phyloP scores from a whole-genome alignment of 306 rosid species.

The Cucumis hystrix region DNA sequence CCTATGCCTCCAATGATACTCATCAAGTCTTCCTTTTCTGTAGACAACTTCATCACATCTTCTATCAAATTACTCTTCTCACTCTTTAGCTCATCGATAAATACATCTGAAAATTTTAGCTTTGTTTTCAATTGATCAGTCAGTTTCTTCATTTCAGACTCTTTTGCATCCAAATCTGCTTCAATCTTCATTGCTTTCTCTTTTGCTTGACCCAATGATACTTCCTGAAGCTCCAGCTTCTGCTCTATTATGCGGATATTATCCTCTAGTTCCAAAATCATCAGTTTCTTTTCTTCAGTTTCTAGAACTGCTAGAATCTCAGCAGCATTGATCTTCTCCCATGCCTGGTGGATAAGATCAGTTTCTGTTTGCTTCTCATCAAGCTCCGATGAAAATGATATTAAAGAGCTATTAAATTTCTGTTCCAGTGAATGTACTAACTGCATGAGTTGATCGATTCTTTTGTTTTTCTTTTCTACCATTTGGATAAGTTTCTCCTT shows the following conservation, averaged over 20 bases:
- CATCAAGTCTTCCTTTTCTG: slow-evolving; percentile 47
- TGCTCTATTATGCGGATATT: slow-evolving; percentile 31
- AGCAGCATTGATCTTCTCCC: slow-evolving; percentile 42
- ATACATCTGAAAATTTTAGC: slow-evolving; percentile 35
- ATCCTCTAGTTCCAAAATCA: slow-evolving; percentile 48
- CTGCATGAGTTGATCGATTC: slow-evolving; percentile 27
- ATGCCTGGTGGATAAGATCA: slow-evolving; percentile 33
- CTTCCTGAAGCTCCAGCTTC: slow-evolving; percentile 36
- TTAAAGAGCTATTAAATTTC: slow-evolving; percentile 29
- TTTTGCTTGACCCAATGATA: slow-evolving; percentile 25
- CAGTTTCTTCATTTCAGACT: slow-evolving; percentile 26
- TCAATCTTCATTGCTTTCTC: slow-evolving; percentile 43
- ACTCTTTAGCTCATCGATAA: slow-evolving; percentile 35
- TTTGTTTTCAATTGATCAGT: slow-evolving; percentile 37
- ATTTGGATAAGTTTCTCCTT: slow-evolving; percentile 19
- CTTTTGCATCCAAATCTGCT: slow-evolving; percentile 33
- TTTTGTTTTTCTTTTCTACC: slow-evolving; percentile 22
- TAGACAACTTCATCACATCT: slow-evolving; percentile 35
- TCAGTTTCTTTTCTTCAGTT: slow-evolving; percentile 55
- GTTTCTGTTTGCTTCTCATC: slow-evolving; percentile 47
- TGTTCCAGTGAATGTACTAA: slow-evolving; percentile 34
- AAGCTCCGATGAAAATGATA: slow-evolving; percentile 39
- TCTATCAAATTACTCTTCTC: slow-evolving; percentile 46
- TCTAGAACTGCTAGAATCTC: slow-evolving; percentile 43
- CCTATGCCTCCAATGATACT: slow-evolving; percentile 23